Percentiles rank a stretch among this genome's conserved stretches.
Conservation (phyloP, 495 filamentous ascomycete species). For the Xylona heveae region DNA sequence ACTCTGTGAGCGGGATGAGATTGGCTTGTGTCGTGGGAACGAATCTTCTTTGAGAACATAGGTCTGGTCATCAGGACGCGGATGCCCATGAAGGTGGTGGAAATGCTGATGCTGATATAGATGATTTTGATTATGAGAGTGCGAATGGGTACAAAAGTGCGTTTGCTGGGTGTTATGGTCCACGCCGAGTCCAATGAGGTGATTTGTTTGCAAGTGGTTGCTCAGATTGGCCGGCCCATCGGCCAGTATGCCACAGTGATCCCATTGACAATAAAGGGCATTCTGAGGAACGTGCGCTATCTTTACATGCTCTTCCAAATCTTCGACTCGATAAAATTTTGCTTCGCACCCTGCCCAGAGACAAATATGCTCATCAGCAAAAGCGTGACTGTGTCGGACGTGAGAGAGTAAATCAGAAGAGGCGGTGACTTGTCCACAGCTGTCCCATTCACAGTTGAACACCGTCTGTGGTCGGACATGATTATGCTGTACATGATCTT, state of each 20-base stretch:
- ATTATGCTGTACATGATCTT: slow-evolving; percentile 2
- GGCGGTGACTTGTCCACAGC: slow-evolving; percentile 4
- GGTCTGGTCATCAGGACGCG: neutral
- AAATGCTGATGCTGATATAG: neutral
- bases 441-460: slow-evolving; percentile 3
- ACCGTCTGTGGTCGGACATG: slow-evolving; percentile 4
- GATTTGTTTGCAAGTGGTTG: slow-evolving; percentile 3
- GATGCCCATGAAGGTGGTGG: neutral
- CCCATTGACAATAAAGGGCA: slow-evolving; percentile 5
- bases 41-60: neutral
- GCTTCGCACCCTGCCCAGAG: slow-evolving; percentile 16
- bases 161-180: neutral
- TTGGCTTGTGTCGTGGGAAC: neutral
- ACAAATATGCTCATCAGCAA: slow-evolving; percentile 13
- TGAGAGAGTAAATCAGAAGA: slow-evolving; percentile 1
- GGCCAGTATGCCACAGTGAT: slow-evolving; percentile 1
- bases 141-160: neutral
- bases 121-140: neutral
- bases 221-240: slow-evolving; percentile 1
- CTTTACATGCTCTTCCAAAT: slow-evolving; percentile 8
- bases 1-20: too few species aligned
- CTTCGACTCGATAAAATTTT: slow-evolving; percentile 3
- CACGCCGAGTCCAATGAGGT: neutral
- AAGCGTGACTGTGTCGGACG: slow-evolving; percentile 1
- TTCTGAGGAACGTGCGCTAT: slow-evolving; percentile 6